Conservation (phyloP, 2,329 filamentous ascomycete genomes). For the Calonectria pteridis region DNA sequence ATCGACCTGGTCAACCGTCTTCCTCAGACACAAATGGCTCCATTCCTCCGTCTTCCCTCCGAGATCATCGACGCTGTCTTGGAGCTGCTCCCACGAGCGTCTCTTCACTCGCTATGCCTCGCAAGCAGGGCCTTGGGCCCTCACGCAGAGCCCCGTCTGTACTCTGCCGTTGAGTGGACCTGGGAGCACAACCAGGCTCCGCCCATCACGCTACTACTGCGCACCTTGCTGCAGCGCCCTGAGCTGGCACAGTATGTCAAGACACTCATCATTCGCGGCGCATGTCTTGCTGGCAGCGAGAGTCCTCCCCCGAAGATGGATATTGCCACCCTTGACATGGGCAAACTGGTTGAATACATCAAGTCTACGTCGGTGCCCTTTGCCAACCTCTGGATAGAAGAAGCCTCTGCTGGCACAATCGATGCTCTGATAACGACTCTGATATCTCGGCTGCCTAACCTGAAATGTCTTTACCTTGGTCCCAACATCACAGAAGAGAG, state of each 20-base stretch:
- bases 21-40: neutral
- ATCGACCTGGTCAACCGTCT: neutral
- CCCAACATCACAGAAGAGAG: neutral
- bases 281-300: neutral
- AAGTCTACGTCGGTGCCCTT: neutral
- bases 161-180: neutral
- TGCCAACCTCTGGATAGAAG: neutral
- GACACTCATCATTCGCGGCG: neutral
- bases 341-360: neutral
- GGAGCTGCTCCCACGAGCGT: neutral
- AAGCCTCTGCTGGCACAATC: neutral
- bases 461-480: neutral
- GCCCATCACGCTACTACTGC: neutral
- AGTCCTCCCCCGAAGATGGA: neutral
- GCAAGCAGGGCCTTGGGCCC: neutral
- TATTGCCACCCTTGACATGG: neutral
- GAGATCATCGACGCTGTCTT: neutral
- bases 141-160: neutral
- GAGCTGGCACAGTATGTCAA: neutral
- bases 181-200: neutral
- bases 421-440: neutral
- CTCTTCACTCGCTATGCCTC: neutral
- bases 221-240: neutral
- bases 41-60: neutral
- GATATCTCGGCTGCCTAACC: neutral